Conservation (phyloP, 306 rosid species). For the Dryas alaskensis region DNA sequence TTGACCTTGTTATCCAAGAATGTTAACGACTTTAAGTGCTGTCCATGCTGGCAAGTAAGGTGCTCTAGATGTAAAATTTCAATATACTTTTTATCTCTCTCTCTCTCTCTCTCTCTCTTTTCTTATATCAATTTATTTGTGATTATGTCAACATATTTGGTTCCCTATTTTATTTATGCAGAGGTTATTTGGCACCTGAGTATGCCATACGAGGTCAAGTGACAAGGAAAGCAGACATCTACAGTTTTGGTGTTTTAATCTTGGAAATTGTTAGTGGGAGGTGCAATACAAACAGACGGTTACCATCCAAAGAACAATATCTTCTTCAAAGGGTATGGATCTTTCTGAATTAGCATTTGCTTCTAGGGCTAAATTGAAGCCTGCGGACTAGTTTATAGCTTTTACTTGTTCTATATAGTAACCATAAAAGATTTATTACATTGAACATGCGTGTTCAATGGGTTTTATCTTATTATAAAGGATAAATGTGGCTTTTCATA, state of each 20-base stretch:
- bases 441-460: neutral
- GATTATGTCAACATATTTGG: conserved; percentile 7
- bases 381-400: neutral
- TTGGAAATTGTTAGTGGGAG: conserved; percentile 83
- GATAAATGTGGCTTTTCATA: no score
- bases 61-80: conserved; percentile 1
- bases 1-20: neutral
- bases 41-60: neutral
- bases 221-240: conserved; percentile 76
- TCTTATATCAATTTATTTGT: conserved; percentile 5
- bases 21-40: neutral
- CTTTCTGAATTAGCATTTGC: neutral
- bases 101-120: neutral
- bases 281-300: conserved; percentile 58
- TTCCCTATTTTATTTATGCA: conserved; percentile 32
- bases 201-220: conserved; percentile 80
- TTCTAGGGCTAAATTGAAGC: neutral
- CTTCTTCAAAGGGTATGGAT: conserved; percentile 66
- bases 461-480: no score
- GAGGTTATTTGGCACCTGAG: conserved; percentile 92
- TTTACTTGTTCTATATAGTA: neutral
- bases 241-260: conserved; percentile 79
- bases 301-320: conserved; percentile 58
- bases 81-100: neutral
- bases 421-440: conserved; percentile 1